A percentile compares a stretch with the other conserved stretches of the same genome.
phyloP scores from a whole-genome alignment of 805 yeast species.

The Saccharomycopsis malanga region DNA sequence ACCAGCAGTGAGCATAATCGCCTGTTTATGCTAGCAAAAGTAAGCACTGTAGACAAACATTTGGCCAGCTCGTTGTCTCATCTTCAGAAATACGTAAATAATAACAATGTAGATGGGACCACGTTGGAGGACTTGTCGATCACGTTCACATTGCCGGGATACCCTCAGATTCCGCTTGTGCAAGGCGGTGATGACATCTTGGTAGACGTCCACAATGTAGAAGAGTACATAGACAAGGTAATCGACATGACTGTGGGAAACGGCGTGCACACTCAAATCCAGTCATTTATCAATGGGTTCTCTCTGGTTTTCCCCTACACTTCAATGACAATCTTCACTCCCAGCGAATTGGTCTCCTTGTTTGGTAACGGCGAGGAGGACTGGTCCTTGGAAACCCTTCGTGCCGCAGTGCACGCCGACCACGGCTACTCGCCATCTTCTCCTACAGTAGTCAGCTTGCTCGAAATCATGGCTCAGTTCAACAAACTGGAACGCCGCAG shows the following conservation, averaged over 20 bases:
- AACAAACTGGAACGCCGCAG: slow-evolving; percentile 49
- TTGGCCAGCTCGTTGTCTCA: slow-evolving; percentile 52
- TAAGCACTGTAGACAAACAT: slow-evolving; percentile 48
- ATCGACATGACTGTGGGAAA: slow-evolving; percentile 50
- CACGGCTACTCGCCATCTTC: slow-evolving; percentile 84
- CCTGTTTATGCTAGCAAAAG: slow-evolving; percentile 28
- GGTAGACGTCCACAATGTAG: slow-evolving; percentile 47
- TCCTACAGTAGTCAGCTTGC: slow-evolving; percentile 47
- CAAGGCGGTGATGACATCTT: slow-evolving; percentile 45
- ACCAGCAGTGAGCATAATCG: slow-evolving; percentile 1
- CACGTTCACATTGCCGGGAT: slow-evolving; percentile 73
- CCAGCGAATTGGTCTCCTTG: slow-evolving; percentile 62
- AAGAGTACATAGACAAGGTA: slow-evolving; percentile 48
- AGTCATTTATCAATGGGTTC: slow-evolving; percentile 72
- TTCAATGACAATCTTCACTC: slow-evolving; percentile 62
- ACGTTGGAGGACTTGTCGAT: slow-evolving; percentile 48
- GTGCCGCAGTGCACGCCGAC: slow-evolving; percentile 65
- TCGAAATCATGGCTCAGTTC: slow-evolving; percentile 57
- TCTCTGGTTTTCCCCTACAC: slow-evolving; percentile 73
- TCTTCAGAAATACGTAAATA: slow-evolving; percentile 26
- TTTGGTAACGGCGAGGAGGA: slow-evolving; percentile 82
- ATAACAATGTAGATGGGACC: slow-evolving; percentile 28
- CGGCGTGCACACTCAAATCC: slow-evolving; percentile 61
- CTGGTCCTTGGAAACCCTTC: slow-evolving; percentile 65
- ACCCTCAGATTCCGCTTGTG: slow-evolving; percentile 49